Evolutionary conservation across 2,329 filamentous ascomycete genomes (phyloP).

Genomic region (Sordariomycetes sp.): DNA sequence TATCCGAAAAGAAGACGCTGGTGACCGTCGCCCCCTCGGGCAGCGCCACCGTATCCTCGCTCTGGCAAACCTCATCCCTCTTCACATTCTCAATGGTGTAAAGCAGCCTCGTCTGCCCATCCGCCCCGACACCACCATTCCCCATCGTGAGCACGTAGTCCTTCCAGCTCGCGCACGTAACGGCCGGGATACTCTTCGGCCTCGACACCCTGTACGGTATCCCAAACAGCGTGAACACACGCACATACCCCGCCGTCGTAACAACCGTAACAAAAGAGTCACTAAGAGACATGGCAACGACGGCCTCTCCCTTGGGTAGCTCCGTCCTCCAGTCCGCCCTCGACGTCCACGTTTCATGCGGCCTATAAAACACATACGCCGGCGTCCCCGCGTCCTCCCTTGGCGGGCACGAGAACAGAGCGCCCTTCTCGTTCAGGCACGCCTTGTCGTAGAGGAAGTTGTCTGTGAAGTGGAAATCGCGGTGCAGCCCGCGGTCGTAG

Average conservation of each 20-base stretch:
- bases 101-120: conserved; percentile 64
- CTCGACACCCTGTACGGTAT: conserved; percentile 80
- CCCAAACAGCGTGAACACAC: conserved; percentile 86
- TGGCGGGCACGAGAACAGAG: conserved; percentile 73
- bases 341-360: conserved; percentile 92
- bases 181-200: conserved; percentile 78
- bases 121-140: conserved; percentile 72
- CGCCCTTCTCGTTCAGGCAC: conserved; percentile 73
- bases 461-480: conserved; percentile 96
- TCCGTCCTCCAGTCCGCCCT: conserved; percentile 81
- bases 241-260: conserved; percentile 76
- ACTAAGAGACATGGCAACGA: conserved; percentile 80
- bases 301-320: conserved; percentile 74
- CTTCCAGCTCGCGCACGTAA: conserved; percentile 86
- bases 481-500: conserved; percentile 83
- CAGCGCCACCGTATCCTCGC: conserved; percentile 80
- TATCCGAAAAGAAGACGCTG: conserved; percentile 83
- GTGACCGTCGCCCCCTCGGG: conserved; percentile 60
- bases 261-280: conserved; percentile 84
- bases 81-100: conserved; percentile 96
- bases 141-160: conserved; percentile 96
- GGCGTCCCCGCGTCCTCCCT: conserved; percentile 38
- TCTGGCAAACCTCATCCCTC: conserved; percentile 86
- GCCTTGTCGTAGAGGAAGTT: conserved; percentile 94
- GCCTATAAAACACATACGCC: conserved; percentile 86